A percentile compares a stretch with the other conserved stretches of the same genome.
Evolutionary conservation across 2,329 filamentous ascomycete species (phyloP).

Genomic region (Penicillium occitanis): DNA sequence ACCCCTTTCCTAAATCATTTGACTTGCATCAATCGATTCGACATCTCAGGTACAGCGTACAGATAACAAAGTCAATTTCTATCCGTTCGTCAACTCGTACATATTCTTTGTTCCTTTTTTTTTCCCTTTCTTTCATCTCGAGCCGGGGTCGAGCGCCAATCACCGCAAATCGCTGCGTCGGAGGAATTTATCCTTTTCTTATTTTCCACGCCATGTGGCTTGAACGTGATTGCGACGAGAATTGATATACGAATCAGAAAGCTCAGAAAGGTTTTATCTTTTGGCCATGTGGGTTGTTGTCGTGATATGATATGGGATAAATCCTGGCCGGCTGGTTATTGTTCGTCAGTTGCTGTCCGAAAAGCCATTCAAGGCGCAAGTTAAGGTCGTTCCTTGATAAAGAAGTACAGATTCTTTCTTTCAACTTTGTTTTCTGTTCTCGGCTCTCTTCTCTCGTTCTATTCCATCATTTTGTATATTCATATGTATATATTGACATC

Average conservation of each 20-base stretch:
- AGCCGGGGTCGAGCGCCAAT: neutral
- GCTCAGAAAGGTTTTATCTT: neutral
- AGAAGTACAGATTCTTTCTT: neutral
- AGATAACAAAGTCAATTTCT: conserved; percentile 3
- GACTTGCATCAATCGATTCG: neutral
- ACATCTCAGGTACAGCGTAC: neutral
- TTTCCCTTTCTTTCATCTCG: neutral
- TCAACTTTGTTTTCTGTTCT: neutral
- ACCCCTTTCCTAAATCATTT: neutral
- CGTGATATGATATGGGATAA: conserved; percentile 3
- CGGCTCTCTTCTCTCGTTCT: neutral
- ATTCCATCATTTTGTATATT: neutral
- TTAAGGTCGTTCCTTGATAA: neutral
- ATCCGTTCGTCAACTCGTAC: neutral
- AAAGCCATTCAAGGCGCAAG: conserved; percentile 1
- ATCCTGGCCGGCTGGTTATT: neutral
- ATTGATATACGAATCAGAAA: conserved; percentile 3
- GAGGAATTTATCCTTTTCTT: conserved; percentile 9
- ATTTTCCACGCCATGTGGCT: conserved; percentile 20
- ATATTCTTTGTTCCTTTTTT: conserved; percentile 3
- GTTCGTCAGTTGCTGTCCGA: neutral
- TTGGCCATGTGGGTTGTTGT: conserved; percentile 16
- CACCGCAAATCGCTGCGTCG: conserved; percentile 9
- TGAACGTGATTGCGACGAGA: neutral
- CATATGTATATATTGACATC: conserved; percentile 2